Base-by-base conservation (phyloP, 805 yeast species). In the Lipomyces starkeyi region DNA sequence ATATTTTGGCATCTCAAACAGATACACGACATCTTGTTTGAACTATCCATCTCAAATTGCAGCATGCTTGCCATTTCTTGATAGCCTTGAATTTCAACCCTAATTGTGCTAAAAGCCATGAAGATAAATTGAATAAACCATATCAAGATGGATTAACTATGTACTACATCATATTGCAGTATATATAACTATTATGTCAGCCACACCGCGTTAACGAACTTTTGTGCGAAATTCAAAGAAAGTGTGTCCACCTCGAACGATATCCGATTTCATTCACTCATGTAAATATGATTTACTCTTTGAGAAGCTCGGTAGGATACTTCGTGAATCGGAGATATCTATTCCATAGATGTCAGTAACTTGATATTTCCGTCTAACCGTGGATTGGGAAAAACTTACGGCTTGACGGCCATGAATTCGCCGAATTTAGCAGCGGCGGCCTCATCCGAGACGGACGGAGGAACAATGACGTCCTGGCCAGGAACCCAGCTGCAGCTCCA, bases 401-500 rank as follows among this genome's bases (percentile, higher is more conserved):
- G 97, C 85, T 91, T 93, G 80, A 93, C 88, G 78, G 87, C 89
- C 78, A 86, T 87, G 84, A 92, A 91, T 72, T 88, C 87, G 73
- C 97, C 97, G 81, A 91, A 93, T 82, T 91, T 91, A 75, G 86
- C 86, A 83, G 87, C 85, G 55, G 92, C 93, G 63, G 84, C 92
- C 77, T 86, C 94, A 78, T 91, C 90, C 66, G 89, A 84, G 65
- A 93, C 91, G 59, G 89, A 80, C 73, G 97, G 96, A 77, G 96
- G 97, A 71, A 93, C 90, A 78, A 93, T 93, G 66, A 93, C 97
- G 78, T 93, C 97, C 75, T 91, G 86, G 73, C 97, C 97, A 64
- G 85, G 88, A 67, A 83, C 84, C 98, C 98, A 93, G 86, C 49
- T 43, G 22, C 22, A 43, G 9, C 9, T 3, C 49, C 49, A 9